Percentiles rank a stretch among this genome's conserved stretches.
These are phyloP conservation scores for Cercospora brassicicola DNA, from an alignment of 2,329 filamentous ascomycete species.

Conservation along the genomic window DNA sequence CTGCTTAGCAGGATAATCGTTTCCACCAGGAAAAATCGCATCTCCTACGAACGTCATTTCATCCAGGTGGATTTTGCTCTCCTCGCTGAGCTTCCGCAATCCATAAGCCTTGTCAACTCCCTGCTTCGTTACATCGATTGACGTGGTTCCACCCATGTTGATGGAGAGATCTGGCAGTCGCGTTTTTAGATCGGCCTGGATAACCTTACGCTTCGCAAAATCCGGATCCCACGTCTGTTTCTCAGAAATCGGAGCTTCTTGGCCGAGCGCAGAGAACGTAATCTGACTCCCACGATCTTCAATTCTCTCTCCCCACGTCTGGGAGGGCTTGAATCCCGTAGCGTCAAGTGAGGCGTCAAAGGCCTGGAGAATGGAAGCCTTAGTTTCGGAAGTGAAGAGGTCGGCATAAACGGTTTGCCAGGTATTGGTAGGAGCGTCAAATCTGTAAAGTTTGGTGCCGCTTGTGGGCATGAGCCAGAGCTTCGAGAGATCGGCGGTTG, in stretches of 20 bases:
- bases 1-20: slow-evolving; percentile 44
- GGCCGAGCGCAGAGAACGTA: slow-evolving; percentile 47
- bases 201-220: slow-evolving; percentile 44
- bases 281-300: slow-evolving; percentile 48
- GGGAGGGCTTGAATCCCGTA: slow-evolving; percentile 42
- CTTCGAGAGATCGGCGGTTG: slow-evolving; percentile 40
- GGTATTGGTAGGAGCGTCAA: slow-evolving; percentile 15
- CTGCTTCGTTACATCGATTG: slow-evolving; percentile 44
- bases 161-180: slow-evolving; percentile 44
- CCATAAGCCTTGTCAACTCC: slow-evolving; percentile 44
- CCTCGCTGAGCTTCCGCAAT: slow-evolving; percentile 32
- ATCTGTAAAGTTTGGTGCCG: slow-evolving; percentile 45
- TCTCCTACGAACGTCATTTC: slow-evolving; percentile 47
- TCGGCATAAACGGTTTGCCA: slow-evolving; percentile 42
- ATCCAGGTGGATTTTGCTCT: slow-evolving; percentile 40
- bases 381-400: slow-evolving; percentile 39
- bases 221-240: slow-evolving; percentile 46
- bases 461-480: slow-evolving; percentile 49
- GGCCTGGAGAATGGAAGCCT: slow-evolving; percentile 24
- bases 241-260: slow-evolving; percentile 41
- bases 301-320: slow-evolving; percentile 45
- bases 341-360: slow-evolving; percentile 41
- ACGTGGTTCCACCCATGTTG: slow-evolving; percentile 46
- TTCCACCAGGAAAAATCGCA: slow-evolving; percentile 45
- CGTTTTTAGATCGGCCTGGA: slow-evolving; percentile 41